Percentiles rank a stretch among this genome's conserved stretches.
These are phyloP conservation scores for Pythium scleroteichum DNA, from an alignment of 352 stramenopile species.

Conservation along the genomic window DNA sequence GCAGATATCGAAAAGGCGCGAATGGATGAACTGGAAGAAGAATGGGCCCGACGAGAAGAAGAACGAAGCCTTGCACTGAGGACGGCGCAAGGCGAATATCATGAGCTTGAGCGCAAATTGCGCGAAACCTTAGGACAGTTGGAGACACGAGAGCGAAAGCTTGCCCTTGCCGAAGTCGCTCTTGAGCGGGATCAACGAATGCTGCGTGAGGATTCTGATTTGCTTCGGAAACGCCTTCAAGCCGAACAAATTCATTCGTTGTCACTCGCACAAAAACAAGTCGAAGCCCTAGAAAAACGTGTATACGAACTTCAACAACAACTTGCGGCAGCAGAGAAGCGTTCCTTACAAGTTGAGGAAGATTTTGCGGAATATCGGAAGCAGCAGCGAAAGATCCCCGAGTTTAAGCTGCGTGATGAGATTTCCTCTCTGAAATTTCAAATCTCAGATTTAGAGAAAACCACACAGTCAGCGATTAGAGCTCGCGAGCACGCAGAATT, in stretches of 20 bases:
- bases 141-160: constrained; percentile 59
- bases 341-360: constrained; percentile 53
- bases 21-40: constrained; percentile 78
- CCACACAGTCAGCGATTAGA: constrained; percentile 43
- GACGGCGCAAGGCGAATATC: constrained; percentile 62
- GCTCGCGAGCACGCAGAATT: constrained; percentile 42
- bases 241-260: constrained; percentile 62
- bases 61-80: constrained; percentile 59
- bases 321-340: constrained; percentile 45
- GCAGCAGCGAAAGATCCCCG: constrained; percentile 74
- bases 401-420: constrained; percentile 69
- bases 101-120: constrained; percentile 63
- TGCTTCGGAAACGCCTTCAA: constrained; percentile 52
- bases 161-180: constrained; percentile 49
- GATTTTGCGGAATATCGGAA: constrained; percentile 73
- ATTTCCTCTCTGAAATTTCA: constrained; percentile 57
- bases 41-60: constrained; percentile 78
- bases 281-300: constrained; percentile 50
- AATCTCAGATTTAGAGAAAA: constrained; percentile 63
- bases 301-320: constrained; percentile 43
- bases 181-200: constrained; percentile 58
- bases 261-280: constrained; percentile 56
- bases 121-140: constrained; percentile 55
- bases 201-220: constrained; percentile 58
- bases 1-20: constrained; percentile 56